Evolutionary conservation across 768 basidiomycete genomes (phyloP), one percentile per base, ranked within the genome.

Genomic region (Suillus lakei): DNA sequence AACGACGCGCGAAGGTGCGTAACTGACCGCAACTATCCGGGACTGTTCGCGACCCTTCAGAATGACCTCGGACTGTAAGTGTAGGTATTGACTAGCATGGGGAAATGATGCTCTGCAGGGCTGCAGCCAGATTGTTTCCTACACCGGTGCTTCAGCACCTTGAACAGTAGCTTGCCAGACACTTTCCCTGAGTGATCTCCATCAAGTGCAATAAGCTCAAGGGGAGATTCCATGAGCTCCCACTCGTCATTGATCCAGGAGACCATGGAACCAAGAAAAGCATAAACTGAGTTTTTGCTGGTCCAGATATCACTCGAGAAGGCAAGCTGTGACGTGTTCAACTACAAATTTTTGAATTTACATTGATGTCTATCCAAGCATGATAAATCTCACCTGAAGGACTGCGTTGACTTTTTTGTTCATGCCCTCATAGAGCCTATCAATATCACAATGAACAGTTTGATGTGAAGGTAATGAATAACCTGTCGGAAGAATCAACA

Each of bases 141-240:
- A n/a, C n/a, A n/a, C n/a, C n/a, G n/a, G 18, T 43, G 41, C 41
- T 18, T 43, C 41, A 43, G 41, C 18, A 18, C 41, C 54, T 56
- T 30, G 30, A 63, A 56, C 1, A 56, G 54, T n/a, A 56, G 28
- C 36, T 32, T 56, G 16, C 28, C 36, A 38, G 36, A 38, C 12
- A 32, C 30, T 32, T 38, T 68, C 63, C 67, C 67, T 4, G 67
- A 59, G 44, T 68, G 67, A 46, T 66, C 65, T 5, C 67, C 73
- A 12, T 73, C 72, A 15, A 80, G 71, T 1, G 70, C 69, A 21
- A 71, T 61, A 64, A 79, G 79, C 66, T 79, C 76, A 23, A 81
- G 34, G 2, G 80, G 74, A 10, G 68, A 67, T 67, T 78, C 71
- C 26, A 78, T 68, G 10, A 81, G 48, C 28, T 77, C 63, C 78